Evolutionary conservation across 495 filamentous ascomycete species (phyloP), one percentile per base, ranked within the genome.

Genomic region (Penicillium egyptiacum): DNA sequence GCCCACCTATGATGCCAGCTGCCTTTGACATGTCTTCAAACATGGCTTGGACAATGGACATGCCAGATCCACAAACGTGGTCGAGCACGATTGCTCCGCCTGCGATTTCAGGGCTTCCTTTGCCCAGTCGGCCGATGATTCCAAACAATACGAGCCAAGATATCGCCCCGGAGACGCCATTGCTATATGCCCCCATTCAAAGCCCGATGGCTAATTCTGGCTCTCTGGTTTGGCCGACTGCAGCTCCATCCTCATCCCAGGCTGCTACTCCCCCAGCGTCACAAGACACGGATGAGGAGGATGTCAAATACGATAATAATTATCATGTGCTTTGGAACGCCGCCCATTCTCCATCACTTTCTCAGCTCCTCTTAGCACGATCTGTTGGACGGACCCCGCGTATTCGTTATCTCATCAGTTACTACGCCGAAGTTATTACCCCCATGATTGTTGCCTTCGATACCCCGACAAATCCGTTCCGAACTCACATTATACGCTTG

Each of bases 361-460:
- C 77, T 12, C 72, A 75, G 28, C 59, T 78, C 37, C 73, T 82
- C 17, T 62, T 80, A 11, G 72, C 77, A 47, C 66, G 77, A 42
- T 75, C 76, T 0, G 72, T 80, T 23, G 80, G 80, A 11, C 76
- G 73, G 7, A 81, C 84, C 5, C 83, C 81, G 10, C 80, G 84
- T 26, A 74, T 85, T 39, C 78, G 79, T 63, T 83, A 80, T 58
- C 73, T 87, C 28, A 81, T 83, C 60, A 80, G 79, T 57, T 83
- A 83, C 57, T 83, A 94, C 70, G 86, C 92, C 54, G 93, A 92
- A 65, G 87, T 88, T 60, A 91, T 98, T 71, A 94, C 92, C 58
- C 89, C 90, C 0, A 88, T 90, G 58, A 88, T 96, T 63, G 91
- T 97, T 16, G 87, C 91, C 45, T 94, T 96, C 72, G 93, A 98